Conservation (phyloP, 345 rosid genomes). For the Citrus australasica region DNA sequence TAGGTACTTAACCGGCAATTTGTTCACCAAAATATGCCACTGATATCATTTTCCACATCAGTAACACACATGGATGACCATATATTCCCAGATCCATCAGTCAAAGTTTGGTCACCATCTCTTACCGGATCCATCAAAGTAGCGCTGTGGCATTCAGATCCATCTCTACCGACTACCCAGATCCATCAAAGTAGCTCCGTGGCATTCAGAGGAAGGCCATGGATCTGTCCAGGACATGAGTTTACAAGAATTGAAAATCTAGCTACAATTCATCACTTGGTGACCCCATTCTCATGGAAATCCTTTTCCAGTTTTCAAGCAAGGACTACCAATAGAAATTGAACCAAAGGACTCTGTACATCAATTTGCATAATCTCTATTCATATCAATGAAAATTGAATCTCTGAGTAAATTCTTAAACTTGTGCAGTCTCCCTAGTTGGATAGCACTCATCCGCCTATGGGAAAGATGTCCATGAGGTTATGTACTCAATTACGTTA, state of each 20-base stretch:
- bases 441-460: too few relatives aligned
- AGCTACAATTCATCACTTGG: slow-evolving; percentile 20
- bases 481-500: too few relatives aligned
- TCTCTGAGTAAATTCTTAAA: too few relatives aligned
- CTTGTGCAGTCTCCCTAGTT: too few relatives aligned
- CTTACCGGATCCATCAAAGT: too few relatives aligned
- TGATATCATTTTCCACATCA: not conserved
- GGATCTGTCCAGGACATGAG: slow-evolving; percentile 30
- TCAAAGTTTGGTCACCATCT: slow-evolving; percentile 20
- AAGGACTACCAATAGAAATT: not conserved
- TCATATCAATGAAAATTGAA: not conserved
- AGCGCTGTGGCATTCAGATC: slow-evolving; percentile 22
- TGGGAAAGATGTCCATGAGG: too few relatives aligned
- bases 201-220: slow-evolving; percentile 23
- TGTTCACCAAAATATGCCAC: not conserved
- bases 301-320: not conserved
- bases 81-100: slow-evolving; percentile 23
- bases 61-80: slow-evolving; percentile 31
- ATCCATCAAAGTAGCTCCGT: slow-evolving; percentile 8
- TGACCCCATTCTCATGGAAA: slow-evolving; percentile 23
- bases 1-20: too few relatives aligned
- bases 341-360: not conserved
- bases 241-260: slow-evolving; percentile 33
- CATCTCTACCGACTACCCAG: not conserved
- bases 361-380: not conserved